These are phyloP conservation scores for Turnera subulata DNA, from an alignment of 345 rosid genomes.

Conservation along the genomic window DNA sequence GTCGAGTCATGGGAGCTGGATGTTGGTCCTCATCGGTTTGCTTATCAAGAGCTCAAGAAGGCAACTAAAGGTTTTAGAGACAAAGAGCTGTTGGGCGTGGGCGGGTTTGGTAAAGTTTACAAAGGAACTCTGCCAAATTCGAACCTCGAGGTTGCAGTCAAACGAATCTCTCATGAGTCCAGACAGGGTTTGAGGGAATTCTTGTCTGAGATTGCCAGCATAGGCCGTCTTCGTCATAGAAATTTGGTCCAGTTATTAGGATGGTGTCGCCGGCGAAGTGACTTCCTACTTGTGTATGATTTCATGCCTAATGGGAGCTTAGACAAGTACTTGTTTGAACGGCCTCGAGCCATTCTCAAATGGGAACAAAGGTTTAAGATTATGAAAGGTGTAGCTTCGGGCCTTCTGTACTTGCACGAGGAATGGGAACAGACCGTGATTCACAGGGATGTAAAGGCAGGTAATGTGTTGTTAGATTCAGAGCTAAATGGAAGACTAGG, in stretches of 20 bases:
- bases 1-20: slow-evolving; percentile 82
- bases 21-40: slow-evolving; percentile 77
- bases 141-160: slow-evolving; percentile 61
- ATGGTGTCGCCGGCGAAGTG: slow-evolving; percentile 63
- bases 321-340: slow-evolving; percentile 71
- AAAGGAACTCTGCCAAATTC: slow-evolving; percentile 58
- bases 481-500: slow-evolving; percentile 78
- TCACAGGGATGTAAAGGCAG: slow-evolving; percentile 89
- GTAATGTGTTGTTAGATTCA: slow-evolving; percentile 69
- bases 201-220: slow-evolving; percentile 74
- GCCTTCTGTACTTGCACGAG: slow-evolving; percentile 81
- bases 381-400: slow-evolving; percentile 77
- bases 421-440: slow-evolving; percentile 91
- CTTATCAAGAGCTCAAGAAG: slow-evolving; percentile 66
- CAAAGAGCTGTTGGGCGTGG: slow-evolving; percentile 73
- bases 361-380: slow-evolving; percentile 83
- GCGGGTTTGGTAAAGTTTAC: slow-evolving; percentile 87
- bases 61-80: slow-evolving; percentile 79
- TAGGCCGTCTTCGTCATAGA: slow-evolving; percentile 85
- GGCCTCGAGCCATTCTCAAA: slow-evolving; percentile 46
- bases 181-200: slow-evolving; percentile 78
- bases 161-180: slow-evolving; percentile 71
- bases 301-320: slow-evolving; percentile 90
- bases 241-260: slow-evolving; percentile 84
- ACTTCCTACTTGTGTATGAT: slow-evolving; percentile 74